Conservation (phyloP, 129 eudicot genomes). For the Tanacetum coccineum region DNA sequence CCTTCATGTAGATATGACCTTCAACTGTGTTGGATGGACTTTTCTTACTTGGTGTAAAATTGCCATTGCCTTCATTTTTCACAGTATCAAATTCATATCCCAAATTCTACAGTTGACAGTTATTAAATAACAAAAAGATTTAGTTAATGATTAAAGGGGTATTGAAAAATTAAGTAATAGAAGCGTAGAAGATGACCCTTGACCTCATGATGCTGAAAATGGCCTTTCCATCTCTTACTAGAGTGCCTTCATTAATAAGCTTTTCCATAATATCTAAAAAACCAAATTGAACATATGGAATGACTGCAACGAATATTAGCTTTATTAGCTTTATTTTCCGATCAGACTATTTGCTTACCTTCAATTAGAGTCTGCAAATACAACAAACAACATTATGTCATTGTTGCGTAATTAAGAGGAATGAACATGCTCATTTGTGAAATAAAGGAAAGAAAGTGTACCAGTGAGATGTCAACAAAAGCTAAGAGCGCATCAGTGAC, state of each 20-base stretch:
- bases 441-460: conserved; percentile 23
- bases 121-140: conserved; percentile 3
- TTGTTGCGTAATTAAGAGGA: conserved; percentile 13
- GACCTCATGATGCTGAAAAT: conserved; percentile 46
- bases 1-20: conserved; percentile 85
- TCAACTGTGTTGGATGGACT: conserved; percentile 28
- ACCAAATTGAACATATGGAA: background rate
- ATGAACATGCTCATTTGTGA: background rate
- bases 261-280: no score
- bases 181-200: conserved; percentile 60
- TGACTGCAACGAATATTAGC: no score
- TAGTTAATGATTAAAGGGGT: no score
- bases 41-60: conserved; percentile 6
- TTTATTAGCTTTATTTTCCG: conserved; percentile 12
- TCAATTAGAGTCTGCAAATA: conserved; percentile 75
- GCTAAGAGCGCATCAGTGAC: conserved; percentile 71
- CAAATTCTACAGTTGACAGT: conserved; percentile 39
- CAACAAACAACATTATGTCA: no score
- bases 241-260: conserved; percentile 64
- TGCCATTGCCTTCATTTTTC: conserved; percentile 73
- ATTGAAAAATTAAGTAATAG: no score
- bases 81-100: conserved; percentile 79
- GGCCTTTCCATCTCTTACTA: conserved; percentile 48
- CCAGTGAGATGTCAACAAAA: conserved; percentile 89
- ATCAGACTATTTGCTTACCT: conserved; percentile 47